phyloP scores from a whole-genome alignment of 106 monocot species.

The Agapanthus africanus region DNA sequence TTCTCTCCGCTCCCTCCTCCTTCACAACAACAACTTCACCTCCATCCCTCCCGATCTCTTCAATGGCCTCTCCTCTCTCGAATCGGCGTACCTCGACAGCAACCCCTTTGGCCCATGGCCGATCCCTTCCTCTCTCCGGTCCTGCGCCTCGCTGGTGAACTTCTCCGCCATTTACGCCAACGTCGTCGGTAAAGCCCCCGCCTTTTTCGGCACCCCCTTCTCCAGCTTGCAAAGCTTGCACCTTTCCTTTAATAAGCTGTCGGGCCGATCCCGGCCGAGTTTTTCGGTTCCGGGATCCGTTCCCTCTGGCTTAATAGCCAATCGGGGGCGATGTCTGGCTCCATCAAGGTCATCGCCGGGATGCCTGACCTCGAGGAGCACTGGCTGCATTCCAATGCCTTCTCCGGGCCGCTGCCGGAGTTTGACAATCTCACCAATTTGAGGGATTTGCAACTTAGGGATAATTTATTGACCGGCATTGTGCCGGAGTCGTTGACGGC shows the following conservation, averaged over 20 bases:
- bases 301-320: conserved; percentile 73
- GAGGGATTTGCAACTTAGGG: conserved; percentile 40
- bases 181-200: conserved; percentile 36
- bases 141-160: conserved; percentile 32
- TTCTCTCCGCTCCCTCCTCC: conserved; percentile 39
- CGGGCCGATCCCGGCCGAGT: conserved; percentile 16
- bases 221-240: conserved; percentile 25
- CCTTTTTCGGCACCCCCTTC: conserved; percentile 24
- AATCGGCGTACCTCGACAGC: conserved; percentile 37
- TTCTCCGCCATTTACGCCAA: conserved; percentile 58
- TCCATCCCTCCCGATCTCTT: conserved; percentile 46
- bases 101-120: conserved; percentile 54
- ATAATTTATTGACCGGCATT: conserved; percentile 48
- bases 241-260: conserved; percentile 25
- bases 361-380: conserved; percentile 45
- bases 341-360: conserved; percentile 27
- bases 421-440: conserved; percentile 27
- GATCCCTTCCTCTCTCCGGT: conserved; percentile 19
- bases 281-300: conserved; percentile 20
- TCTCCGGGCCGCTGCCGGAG: conserved; percentile 58
- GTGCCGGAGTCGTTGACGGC: conserved; percentile 31
- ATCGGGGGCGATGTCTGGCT: conserved; percentile 25
- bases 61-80: conserved; percentile 31
- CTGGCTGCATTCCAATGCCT: conserved; percentile 57
- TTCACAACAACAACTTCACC: conserved; percentile 52